Evolutionary conservation across 371 early-diverging fungal species (phyloP).

Genomic region (Sporodiniella umbellata): DNA sequence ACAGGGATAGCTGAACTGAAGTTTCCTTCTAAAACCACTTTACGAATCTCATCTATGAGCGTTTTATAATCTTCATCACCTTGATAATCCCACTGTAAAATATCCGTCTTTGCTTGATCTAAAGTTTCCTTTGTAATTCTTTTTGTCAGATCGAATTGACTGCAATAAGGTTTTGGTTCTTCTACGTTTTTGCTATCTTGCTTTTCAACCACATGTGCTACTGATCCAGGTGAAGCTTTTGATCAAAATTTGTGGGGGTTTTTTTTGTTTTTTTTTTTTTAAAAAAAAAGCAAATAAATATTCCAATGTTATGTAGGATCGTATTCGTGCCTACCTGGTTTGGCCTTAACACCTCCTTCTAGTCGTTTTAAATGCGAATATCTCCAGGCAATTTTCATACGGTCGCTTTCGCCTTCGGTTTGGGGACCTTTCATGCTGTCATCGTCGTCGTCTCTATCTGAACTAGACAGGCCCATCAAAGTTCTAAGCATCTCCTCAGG

Average conservation of each 20-base stretch:
- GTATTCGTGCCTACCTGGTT: conserved; percentile 37
- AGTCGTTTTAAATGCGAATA: conserved; percentile 79
- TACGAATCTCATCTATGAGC: conserved; percentile 54
- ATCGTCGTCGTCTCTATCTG: conserved; percentile 48
- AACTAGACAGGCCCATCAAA: conserved; percentile 58
- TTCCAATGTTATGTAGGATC: too few relatives aligned
- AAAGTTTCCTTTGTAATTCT: conserved; percentile 49
- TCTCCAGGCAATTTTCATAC: conserved; percentile 91
- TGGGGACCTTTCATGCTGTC: conserved; percentile 35
- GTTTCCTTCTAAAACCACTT: conserved; percentile 55
- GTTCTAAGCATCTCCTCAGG: conserved; percentile 53
- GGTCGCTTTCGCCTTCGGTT: conserved; percentile 50
- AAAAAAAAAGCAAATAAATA: not conserved
- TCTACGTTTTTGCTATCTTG: conserved; percentile 8
- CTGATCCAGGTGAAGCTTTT: conserved; percentile 26
- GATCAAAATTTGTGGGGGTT: not conserved
- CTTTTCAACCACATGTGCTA: conserved; percentile 8
- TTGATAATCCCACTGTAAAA: conserved; percentile 33
- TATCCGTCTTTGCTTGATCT: conserved; percentile 41
- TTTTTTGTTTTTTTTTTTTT: not conserved
- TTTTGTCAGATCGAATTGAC: conserved; percentile 77
- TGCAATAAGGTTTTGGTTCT: conserved; percentile 59
- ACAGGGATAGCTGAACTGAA: conserved; percentile 57
- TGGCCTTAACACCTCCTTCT: conserved; percentile 40
- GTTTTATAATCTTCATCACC: conserved; percentile 51